Evolutionary conservation across 805 yeast species (phyloP), one percentile per base, ranked within the genome.

Genomic region (Saccharomycopsis javanensis): DNA sequence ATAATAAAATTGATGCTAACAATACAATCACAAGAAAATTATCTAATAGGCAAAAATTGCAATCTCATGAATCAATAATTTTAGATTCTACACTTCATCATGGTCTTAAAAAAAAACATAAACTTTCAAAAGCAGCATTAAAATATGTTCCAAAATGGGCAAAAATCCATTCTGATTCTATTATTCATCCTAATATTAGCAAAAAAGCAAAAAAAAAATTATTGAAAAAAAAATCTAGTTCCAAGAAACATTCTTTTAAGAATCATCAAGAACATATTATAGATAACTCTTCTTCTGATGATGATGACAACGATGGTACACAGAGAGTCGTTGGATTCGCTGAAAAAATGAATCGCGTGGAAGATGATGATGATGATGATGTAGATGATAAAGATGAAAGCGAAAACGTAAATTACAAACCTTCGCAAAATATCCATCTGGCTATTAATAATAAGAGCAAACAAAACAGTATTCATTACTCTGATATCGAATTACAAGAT

Each of bases 281-380:
- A 7, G 25, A 5, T 10, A 18, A 37, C 1, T 35, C 48, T 1
- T 52, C 54, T 27, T 52, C 46, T 15, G 54, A 52, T 4, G 54
- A 51, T 20, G 27, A 28, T 3, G 20, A 30, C 11, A 27, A 33
- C 11, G 13, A 16, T 15, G 16, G 10, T 5, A 15, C 31, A 15
- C 54, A 35, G 15, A 23, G 16, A 13, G 38, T 30, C 4, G 38
- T 51, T 1, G 76, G 75, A 31, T 70, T 74, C n/a, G 71, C 73
- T 5, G 73, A 73, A 61, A 77, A 77, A 15, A 35, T 25, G 31
- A 50, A 50, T 20, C 42, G 46, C 20, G 38, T 50, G 4, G 57
- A 55, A 33, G 45, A 50, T 51, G 46, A 33, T 48, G 53, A 27
- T 16, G 52, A 30, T 33, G 18, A 23, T 3, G 51, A 55, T 18